These are phyloP conservation scores for Hylodesmum podocarpum DNA, from an alignment of 306 rosid genomes.

Conservation along the genomic window DNA sequence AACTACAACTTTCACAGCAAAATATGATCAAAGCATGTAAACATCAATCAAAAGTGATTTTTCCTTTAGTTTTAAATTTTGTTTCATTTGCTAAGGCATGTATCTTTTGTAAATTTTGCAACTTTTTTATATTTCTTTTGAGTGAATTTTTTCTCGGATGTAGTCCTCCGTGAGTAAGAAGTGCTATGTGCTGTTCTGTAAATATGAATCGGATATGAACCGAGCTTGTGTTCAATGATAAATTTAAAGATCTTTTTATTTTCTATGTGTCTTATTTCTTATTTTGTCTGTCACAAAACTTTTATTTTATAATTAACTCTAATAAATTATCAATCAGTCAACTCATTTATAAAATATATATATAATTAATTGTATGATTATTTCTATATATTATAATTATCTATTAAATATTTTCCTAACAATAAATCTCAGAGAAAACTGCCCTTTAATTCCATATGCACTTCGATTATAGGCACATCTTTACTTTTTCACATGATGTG, in stretches of 20 bases:
- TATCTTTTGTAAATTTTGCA: slow-evolving; percentile 38
- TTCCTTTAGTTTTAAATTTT: not conserved
- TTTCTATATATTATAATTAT: too few relatives aligned
- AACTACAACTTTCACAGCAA: slow-evolving; percentile 42
- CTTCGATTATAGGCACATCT: not conserved
- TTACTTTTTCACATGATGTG: not conserved
- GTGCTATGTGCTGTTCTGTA: slow-evolving; percentile 33
- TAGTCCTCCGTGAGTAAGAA: not conserved
- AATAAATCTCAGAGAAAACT: not conserved
- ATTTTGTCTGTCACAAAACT: not conserved
- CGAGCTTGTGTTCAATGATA: slow-evolving; percentile 19
- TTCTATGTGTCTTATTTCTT: not conserved
- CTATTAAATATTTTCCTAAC: too few relatives aligned
- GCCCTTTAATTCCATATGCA: not conserved
- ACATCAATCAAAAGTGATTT: slow-evolving; percentile 1
- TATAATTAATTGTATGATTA: too few relatives aligned
- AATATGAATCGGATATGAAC: slow-evolving; percentile 8
- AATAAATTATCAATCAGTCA: too few relatives aligned
- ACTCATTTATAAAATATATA: too few relatives aligned
- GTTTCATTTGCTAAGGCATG: slow-evolving; percentile 29
- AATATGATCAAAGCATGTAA: slow-evolving; percentile 41
- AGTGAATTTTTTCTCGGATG: not conserved
- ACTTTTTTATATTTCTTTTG: not conserved
- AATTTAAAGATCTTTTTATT: not conserved
- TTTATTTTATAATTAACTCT: too few relatives aligned